Base-by-base conservation (phyloP, 108 stramenopile species). In the Cyclotella kingstonii region DNA sequence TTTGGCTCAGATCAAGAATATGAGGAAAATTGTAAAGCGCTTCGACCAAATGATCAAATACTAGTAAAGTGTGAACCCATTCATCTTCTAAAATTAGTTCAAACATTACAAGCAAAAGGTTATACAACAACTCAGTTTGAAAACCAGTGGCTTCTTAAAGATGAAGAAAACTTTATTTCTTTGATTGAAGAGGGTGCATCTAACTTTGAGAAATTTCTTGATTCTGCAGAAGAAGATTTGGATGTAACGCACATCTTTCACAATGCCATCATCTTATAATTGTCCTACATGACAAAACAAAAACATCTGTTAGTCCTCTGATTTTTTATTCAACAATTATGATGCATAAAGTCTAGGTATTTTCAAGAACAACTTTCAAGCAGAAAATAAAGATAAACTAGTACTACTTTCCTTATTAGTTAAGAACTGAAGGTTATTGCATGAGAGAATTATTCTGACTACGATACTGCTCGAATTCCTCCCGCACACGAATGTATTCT, bases 241-340 rank as follows among this genome's bases (percentile, higher is more conserved):
- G 86, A 87, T 82, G 83, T 87, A 15, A 76, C 74, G 17, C 63
- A 84, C 44, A 80, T 87, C 7, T 84, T 71, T 55, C 83, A 87
- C 53, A 87, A 84, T 54, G 83, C 81, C n/a, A n/a, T n/a, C n/a
- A n/a, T n/a, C n/a, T n/a, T n/a, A n/a, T n/a, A n/a, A n/a, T n/a
- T n/a, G n/a, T n/a, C n/a, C n/a, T n/a, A n/a, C n/a, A n/a, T n/a
- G n/a, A n/a, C n/a, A n/a, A n/a, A n/a, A n/a, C n/a, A n/a, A n/a
- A n/a, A n/a, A n/a, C n/a, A n/a, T n/a, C n/a, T n/a, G n/a, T n/a
- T n/a, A n/a, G n/a, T n/a, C n/a, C n/a, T n/a, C n/a, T n/a, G n/a
- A n/a, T n/a, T n/a, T n/a, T n/a, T n/a, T n/a, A n/a, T n/a, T n/a
- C n/a, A n/a, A n/a, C n/a, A n/a, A n/a, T n/a, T n/a, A n/a, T n/a